Evolutionary conservation across 805 yeast species (phyloP), one percentile per base, ranked within the genome.

Genomic region (Wickerhamiella spandovensis): DNA sequence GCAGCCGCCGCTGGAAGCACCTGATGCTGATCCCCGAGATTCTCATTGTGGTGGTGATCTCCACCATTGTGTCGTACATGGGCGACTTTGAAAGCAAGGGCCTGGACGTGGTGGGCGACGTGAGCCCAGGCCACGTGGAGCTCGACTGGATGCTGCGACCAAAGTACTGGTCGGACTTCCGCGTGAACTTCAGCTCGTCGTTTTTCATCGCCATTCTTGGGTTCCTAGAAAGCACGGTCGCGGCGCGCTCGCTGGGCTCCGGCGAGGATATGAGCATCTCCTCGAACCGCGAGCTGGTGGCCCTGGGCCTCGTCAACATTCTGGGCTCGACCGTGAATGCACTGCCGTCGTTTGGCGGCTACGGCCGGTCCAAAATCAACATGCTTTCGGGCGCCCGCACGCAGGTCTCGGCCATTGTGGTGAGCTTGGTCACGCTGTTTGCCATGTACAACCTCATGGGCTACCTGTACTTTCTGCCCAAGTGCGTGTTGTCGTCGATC

Each of bases 321-420:
- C 66, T 74, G 0, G 80, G 81, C 0, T 75, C 86, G 2, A 51
- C 70, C 30, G 66, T 75, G 49, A 68, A 75, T 30, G 83, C 88
- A 0, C 68, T 90, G 15, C 97, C 98, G 0, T 78, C 95, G 0
- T 89, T 89, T 72, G 98, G 97, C 9, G 97, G 97, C 0, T 90
- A 89, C 61, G 97, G 96, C 1, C 75, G 97, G 59, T 83, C 95
- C 17, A 88, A 84, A 60, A 81, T 90, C 52, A 90, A 90, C 67
- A 83, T 89, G 1, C 69, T 87, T 48, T 79, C 88, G 13, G 96
- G 96, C 5, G 97, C 94, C 0, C 78, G 77, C 55, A 84, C 95
- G 0, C 89, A 89, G 10, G 70, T 82, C 62, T 76, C 92, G n/a
- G 95, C 95, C 0, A 78, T 79, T 3, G 75, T 84, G 10, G 82